These are phyloP conservation scores for Aspergillus neotritici DNA, from an alignment of 2,329 filamentous ascomycete species.

Conservation along the genomic window DNA sequence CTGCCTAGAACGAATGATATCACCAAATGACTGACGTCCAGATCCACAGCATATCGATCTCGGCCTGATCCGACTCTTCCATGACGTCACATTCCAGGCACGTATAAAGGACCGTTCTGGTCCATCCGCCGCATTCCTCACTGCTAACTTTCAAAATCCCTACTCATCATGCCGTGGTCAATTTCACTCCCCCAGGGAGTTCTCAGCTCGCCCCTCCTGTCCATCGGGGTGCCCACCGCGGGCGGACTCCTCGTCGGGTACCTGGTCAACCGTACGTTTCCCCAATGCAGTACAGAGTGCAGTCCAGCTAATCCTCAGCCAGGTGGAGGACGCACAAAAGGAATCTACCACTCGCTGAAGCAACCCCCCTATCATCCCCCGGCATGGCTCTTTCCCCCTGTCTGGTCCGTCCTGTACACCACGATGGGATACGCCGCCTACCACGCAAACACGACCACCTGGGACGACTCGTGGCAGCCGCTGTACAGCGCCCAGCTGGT, in stretches of 20 bases:
- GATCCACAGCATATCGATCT: too few relatives aligned
- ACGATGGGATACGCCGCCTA: constrained; percentile 87
- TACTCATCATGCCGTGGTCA: constrained; percentile 26
- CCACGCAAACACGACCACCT: constrained; percentile 59
- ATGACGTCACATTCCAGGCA: too few relatives aligned
- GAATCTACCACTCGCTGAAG: constrained; percentile 33
- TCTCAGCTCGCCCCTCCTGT: constrained; percentile 27
- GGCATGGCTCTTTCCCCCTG: constrained; percentile 53
- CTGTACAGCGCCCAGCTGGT: constrained; percentile 82
- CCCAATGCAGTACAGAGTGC: neutral
- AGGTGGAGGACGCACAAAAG: constrained; percentile 29
- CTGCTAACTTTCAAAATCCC: too few relatives aligned
- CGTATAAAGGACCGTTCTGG: too few relatives aligned
- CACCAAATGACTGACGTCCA: too few relatives aligned
- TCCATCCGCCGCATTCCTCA: neutral
- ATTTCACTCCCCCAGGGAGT: constrained; percentile 25
- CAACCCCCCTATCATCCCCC: constrained; percentile 53
- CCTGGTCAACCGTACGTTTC: constrained; percentile 25
- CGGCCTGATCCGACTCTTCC: too few relatives aligned
- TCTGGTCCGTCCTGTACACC: constrained; percentile 55
- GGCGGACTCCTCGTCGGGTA: constrained; percentile 24
- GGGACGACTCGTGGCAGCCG: constrained; percentile 60
- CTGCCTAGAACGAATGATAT: too few relatives aligned
- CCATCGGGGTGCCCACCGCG: constrained; percentile 24
- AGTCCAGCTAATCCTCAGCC: neutral